Conservation (phyloP, 2,329 filamentous ascomycete species). For the Fusarium abutilonis region DNA sequence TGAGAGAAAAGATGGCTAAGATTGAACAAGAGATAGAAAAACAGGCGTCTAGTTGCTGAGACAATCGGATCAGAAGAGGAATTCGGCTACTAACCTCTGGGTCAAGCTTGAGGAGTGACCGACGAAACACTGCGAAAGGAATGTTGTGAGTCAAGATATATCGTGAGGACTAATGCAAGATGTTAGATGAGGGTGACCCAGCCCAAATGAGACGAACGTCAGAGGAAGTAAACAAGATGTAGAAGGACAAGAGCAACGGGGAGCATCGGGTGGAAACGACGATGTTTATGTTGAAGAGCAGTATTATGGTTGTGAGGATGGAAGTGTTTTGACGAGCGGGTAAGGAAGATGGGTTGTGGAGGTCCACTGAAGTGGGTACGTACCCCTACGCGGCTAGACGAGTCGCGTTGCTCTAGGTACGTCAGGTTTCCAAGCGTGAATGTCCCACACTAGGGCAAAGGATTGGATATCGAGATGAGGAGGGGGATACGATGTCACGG, state of each 20-base stretch:
- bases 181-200: slow-evolving; percentile 45
- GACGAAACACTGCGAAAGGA: slow-evolving; percentile 51
- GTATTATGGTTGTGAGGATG: slow-evolving; percentile 48
- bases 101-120: slow-evolving; percentile 47
- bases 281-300: slow-evolving; percentile 50
- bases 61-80: slow-evolving; percentile 46
- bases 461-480: slow-evolving; percentile 37
- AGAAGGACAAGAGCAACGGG: slow-evolving; percentile 41
- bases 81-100: slow-evolving; percentile 51
- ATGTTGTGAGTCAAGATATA: slow-evolving; percentile 49
- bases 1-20: slow-evolving; percentile 26
- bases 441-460: slow-evolving; percentile 44
- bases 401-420: slow-evolving; percentile 48
- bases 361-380: slow-evolving; percentile 45
- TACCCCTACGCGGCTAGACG: slow-evolving; percentile 46
- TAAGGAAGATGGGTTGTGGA: slow-evolving; percentile 45
- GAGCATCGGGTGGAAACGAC: slow-evolving; percentile 41
- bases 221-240: slow-evolving; percentile 41
- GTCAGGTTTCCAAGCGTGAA: slow-evolving; percentile 44
- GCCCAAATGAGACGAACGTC: slow-evolving; percentile 29
- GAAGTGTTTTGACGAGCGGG: slow-evolving; percentile 53
- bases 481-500: slow-evolving; percentile 26
- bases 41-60: slow-evolving; percentile 39
- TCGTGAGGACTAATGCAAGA: slow-evolving; percentile 42
- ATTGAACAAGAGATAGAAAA: slow-evolving; percentile 10